phyloP scores from a whole-genome alignment of 2,329 filamentous ascomycete species.

The Aureobasidium sp. region DNA sequence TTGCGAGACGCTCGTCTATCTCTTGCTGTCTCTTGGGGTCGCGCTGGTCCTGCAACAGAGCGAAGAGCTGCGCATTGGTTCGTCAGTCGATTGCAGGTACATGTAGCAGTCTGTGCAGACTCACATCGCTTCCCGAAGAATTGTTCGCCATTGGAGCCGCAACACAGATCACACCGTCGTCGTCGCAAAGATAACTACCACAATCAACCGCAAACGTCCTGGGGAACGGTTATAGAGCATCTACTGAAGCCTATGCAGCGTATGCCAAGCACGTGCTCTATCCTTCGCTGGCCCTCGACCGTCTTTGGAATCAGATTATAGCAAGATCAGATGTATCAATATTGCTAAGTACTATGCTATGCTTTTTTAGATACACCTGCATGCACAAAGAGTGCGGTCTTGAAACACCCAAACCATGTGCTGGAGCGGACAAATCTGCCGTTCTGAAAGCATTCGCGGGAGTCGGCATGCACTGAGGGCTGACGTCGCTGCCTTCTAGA shows the following conservation, averaged over 20 bases:
- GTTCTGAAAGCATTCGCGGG: neutral
- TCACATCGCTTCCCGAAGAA: conserved; percentile 10
- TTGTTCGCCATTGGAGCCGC: conserved; percentile 13
- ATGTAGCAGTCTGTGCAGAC: neutral
- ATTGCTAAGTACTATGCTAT: neutral
- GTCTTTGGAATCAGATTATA: neutral
- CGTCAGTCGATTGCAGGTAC: neutral
- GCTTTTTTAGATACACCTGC: too few relatives aligned
- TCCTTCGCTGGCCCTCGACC: neutral
- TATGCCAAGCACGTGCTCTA: neutral
- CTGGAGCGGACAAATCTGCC: neutral
- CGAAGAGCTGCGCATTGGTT: conserved; percentile 46
- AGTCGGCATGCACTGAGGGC: neutral
- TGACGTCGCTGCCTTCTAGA: neutral
- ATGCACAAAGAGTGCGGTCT: neutral
- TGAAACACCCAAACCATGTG: neutral
- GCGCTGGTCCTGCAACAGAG: conserved; percentile 50
- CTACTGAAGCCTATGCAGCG: neutral
- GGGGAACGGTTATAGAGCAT: neutral
- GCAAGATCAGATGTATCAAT: neutral
- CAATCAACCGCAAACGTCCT: neutral
- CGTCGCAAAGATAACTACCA: conserved; percentile 2
- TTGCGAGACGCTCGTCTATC: conserved; percentile 51
- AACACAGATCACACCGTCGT: conserved; percentile 5
- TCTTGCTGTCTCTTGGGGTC: conserved; percentile 56